phyloP scores from a whole-genome alignment of 2,329 filamentous ascomycete species.

The Ceratocystis smalleyi region DNA sequence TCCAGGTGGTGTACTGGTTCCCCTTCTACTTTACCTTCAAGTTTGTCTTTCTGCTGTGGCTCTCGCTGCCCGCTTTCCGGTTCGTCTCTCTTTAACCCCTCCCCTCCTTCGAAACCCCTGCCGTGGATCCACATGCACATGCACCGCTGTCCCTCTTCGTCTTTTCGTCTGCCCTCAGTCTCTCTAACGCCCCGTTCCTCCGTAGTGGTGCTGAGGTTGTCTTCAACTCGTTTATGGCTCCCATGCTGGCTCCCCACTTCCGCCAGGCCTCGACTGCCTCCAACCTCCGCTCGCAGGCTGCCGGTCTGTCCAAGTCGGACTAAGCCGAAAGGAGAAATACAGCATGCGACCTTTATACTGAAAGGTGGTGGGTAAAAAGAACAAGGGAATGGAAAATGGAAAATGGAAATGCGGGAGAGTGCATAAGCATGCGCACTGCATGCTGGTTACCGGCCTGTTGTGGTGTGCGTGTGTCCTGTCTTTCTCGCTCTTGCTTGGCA shows the following conservation, averaged over 20 bases:
- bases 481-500: background rate
- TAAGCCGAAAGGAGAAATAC: constrained; percentile 27
- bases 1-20: constrained; percentile 85
- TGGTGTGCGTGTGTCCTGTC: background rate
- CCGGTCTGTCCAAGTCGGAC: constrained; percentile 56
- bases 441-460: background rate
- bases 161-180: too few species aligned
- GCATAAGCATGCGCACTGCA: background rate
- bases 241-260: constrained; percentile 90
- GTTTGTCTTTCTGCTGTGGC: constrained; percentile 94
- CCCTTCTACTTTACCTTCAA: constrained; percentile 99
- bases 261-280: constrained; percentile 55
- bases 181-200: too few species aligned
- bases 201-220: constrained; percentile 80
- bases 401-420: background rate
- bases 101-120: background rate
- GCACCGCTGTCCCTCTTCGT: too few species aligned
- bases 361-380: background rate
- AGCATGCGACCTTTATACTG: too few species aligned
- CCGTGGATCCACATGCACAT: background rate
- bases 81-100: constrained; percentile 36
- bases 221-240: constrained; percentile 90
- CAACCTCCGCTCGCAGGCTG: constrained; percentile 68
- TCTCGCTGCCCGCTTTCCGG: constrained; percentile 86
- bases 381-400: too few species aligned